Evolutionary conservation across 768 basidiomycete species (phyloP), one percentile per base, ranked within the genome.

Genomic region (Amyloporia xantha): DNA sequence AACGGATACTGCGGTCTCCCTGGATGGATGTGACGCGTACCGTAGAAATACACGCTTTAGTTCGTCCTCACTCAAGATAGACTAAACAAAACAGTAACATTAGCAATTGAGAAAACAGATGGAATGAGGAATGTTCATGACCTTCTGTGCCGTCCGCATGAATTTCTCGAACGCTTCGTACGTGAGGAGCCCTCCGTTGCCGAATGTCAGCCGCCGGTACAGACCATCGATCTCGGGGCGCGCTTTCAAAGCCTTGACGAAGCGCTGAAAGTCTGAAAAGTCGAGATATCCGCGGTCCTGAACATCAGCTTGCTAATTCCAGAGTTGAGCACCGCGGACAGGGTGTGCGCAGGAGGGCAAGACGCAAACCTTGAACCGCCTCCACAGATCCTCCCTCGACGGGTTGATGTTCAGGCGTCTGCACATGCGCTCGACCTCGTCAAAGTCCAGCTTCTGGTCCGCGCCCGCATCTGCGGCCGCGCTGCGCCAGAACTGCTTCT

Each of bases 201-300:
- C 64, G 30, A 42, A 33, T 10, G 62, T 62, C 21, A 80, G 53
- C 25, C 63, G 67, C 51, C 67, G 68, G 63, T 84, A 86, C 6
- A 96, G 65, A 0, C 69, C 59, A 46, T 87, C 82, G 1, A 98
- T 63, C 41, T 98, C 95, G 0, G 87, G 83, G 13, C 95, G 80
- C n/a, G 76, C 72, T 62, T 92, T 94, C 48, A 96, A 75, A 26
- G 81, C 64, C 59, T 84, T 87, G 54, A 94, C 86, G 52, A 98
- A 91, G 11, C 68, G 71, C 55, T 86, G 84, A 63, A 95, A 97
- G 49, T 82, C 84, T 1, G 71, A 53, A 59, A 91, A 92, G 62
- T 91, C 81, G 26, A 96, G 78, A 53, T 75, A 79, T 0, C 77
- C 78, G 1, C 71, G 71, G 1, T 68, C 61, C 43, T 74, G 64